Evolutionary conservation across 2,329 filamentous ascomycete genomes (phyloP).

Genomic region (Venturiaceae sp.): DNA sequence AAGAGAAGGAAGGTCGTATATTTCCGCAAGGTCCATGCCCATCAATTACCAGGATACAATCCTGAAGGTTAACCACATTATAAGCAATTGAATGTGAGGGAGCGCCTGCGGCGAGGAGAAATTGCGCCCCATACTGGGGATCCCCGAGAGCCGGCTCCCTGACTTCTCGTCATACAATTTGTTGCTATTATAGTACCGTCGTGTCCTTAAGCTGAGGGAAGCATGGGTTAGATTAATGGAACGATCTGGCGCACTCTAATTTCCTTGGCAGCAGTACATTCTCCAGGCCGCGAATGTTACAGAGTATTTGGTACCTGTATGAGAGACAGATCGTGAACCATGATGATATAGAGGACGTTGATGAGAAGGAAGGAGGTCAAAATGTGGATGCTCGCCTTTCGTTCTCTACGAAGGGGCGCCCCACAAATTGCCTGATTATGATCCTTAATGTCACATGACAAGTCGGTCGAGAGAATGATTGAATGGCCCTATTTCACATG

Average conservation of each 20-base stretch:
- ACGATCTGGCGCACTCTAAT: neutral
- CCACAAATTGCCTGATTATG: too few species aligned
- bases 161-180: neutral
- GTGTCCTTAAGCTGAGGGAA: neutral
- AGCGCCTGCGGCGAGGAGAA: neutral
- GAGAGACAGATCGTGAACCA: neutral
- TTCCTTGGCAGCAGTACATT: neutral
- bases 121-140: neutral
- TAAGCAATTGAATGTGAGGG: neutral
- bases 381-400: too few species aligned
- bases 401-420: too few species aligned
- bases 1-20: neutral
- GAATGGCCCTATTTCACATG: too few species aligned
- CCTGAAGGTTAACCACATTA: neutral
- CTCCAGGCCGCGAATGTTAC: neutral
- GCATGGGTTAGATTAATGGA: conserved; percentile 1
- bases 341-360: neutral
- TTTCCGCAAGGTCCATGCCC: neutral
- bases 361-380: neutral
- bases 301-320: neutral
- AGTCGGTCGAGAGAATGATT: too few species aligned
- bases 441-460: too few species aligned
- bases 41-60: neutral
- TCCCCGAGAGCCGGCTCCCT: neutral
- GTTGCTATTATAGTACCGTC: neutral